phyloP scores from a whole-genome alignment of 768 basidiomycete genomes.

The Chlorophyllum brunneum region DNA sequence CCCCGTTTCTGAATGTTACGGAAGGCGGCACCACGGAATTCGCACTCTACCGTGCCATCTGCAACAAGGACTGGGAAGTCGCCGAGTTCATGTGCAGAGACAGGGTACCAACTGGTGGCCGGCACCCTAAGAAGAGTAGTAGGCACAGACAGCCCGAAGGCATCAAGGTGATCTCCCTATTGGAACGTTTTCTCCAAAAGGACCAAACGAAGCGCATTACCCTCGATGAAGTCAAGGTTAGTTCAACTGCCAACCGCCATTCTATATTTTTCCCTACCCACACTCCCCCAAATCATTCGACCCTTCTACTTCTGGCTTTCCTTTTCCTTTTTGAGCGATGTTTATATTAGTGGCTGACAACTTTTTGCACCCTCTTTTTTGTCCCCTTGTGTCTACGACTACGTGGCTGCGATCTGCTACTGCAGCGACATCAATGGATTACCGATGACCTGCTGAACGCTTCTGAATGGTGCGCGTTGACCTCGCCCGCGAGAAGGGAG shows the following conservation, averaged over 20 bases:
- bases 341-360: slow-evolving; percentile 8
- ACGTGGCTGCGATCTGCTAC: slow-evolving; percentile 1
- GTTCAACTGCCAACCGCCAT: slow-evolving; percentile 8
- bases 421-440: slow-evolving; percentile 63
- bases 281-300: slow-evolving; percentile 7
- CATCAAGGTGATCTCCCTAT: slow-evolving; percentile 58
- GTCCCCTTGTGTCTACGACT: slow-evolving; percentile 1
- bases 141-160: slow-evolving; percentile 39
- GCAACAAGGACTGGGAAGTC: slow-evolving; percentile 69
- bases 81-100: slow-evolving; percentile 73
- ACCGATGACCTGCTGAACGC: slow-evolving; percentile 63
- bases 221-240: slow-evolving; percentile 77
- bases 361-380: slow-evolving; percentile 11
- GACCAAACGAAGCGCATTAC: slow-evolving; percentile 70
- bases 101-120: slow-evolving; percentile 56
- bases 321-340: slow-evolving; percentile 11
- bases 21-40: slow-evolving; percentile 47
- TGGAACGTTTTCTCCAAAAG: slow-evolving; percentile 81
- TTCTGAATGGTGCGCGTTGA: slow-evolving; percentile 59
- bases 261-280: slow-evolving; percentile 13
- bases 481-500: slow-evolving; percentile 26
- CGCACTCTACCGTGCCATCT: slow-evolving; percentile 75
- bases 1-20: slow-evolving; percentile 58
- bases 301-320: slow-evolving; percentile 11
- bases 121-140: slow-evolving; percentile 32